Evolutionary conservation across 2,329 filamentous ascomycete genomes (phyloP), one percentile per base, ranked within the genome.

Genomic region (Colletotrichum sp.): DNA sequence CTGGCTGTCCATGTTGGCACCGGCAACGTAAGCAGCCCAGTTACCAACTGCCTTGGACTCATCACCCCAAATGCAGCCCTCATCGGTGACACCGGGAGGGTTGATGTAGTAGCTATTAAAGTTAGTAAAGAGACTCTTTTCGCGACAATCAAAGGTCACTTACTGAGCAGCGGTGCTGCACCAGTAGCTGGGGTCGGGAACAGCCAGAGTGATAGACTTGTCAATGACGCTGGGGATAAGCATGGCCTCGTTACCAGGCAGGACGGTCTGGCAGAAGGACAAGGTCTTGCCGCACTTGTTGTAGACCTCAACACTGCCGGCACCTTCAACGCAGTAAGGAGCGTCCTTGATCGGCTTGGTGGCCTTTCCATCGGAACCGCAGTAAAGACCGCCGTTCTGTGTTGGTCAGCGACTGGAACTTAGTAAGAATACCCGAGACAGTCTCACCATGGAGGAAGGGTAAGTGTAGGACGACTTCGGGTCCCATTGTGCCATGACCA

Each of bases 181-280:
- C 94, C 94, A 96, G 84, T 96, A 96, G 72, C 85, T 88, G 21
- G 88, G 85, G 72, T 88, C 93, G 10, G 94, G 94, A 43, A 96
- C 94, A 66, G 94, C 94, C 71, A 96, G 87, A 34, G 88, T 89
- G n/a, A 88, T 87, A 12, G 83, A 83, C 77, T 87, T 85, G 26
- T 87, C 81, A 63, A 96, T 92, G 77, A 92, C 84, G n/a, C 94
- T 96, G 18, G 94, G 94, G 80, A 96, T 96, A 79, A 96, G 87
- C 94, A 96, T 96, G 76, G 93, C 93, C 86, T 96, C 94, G 80
- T 95, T 93, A 66, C 94, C 94, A 21, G 94, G 94, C 76, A 96
- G 85, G 16, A 95, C 93, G 6, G 94, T 96, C 85, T 96, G 94
- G 84, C 94, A 96, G 85, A 94, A 95, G 4, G 94, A 91, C 71